Evolutionary conservation across 139 green algal genomes (phyloP), one percentile per base, ranked within the genome.

Genomic region (Coelastrella sp.): DNA sequence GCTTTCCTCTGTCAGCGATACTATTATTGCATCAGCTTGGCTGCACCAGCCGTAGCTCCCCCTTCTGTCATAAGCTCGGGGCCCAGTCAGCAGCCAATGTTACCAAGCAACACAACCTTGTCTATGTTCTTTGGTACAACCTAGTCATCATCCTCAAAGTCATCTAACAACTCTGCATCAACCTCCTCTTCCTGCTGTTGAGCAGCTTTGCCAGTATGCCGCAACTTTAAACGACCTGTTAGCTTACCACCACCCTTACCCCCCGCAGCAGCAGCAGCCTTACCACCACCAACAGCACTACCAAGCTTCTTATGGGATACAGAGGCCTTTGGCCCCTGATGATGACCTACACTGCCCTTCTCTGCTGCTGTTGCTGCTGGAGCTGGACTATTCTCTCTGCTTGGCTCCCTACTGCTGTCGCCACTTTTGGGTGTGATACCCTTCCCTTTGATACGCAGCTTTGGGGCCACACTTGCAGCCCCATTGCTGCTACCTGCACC

Each of bases 211-310:
- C 50, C 73, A 30, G 32, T 15, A 53, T 81, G 73, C 9, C 50
- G 48, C 73, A 81, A 57, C 48, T 35, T 32, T 50, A 81, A 38
- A 48, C 73, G 48, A 25, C 71, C 71, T n/a, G 69, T 79, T 25
- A 79, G 27, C 41, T 34, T 57, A 3, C 37, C 37, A 34, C 37
- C 21, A 37, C 41, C 50, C 23, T 57, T 63, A 50, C 71, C 23
- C 25, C 71, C 71, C 17, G 23, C 48, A 17, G 23, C 38, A 25
- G n/a, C 40, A 3, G 5, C 34, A 50, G 35, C 30, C 21, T 7
- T 30, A 45, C 32, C 63, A 6, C 30, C 27, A 43, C 27, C 63
- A 43, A 15, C 63, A 43, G 63, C n/a, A 25, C 17, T 21, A 13
- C 32, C 64, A 5, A 30, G 32, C 35, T 74, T 74, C 64, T 74